Base-by-base conservation (phyloP, 225 moss, liverwort and hornwort species). In the Antitrichia curtipendula region DNA sequence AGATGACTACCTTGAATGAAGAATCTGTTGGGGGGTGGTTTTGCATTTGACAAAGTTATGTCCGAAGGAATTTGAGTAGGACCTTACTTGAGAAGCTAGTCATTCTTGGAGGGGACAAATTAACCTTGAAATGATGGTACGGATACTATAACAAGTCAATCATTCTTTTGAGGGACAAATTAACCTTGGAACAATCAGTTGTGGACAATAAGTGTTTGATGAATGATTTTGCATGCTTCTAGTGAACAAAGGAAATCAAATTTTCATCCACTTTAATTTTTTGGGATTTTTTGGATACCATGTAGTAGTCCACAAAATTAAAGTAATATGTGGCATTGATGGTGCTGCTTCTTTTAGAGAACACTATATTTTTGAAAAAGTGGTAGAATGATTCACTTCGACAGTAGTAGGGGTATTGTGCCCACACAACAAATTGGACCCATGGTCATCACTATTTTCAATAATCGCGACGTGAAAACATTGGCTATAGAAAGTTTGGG, bases 381-480 rank as follows among this genome's bases (percentile, higher is more conserved):
- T n/a, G 7, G 3, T 12, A n/a, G 4, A 66, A n/a, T n/a, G 21
- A 66, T 66, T 66, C 10, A 21, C 12, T 66, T 20, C 0, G 1
- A 38, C 1, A 0, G 1, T 3, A 70, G 0, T 25, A 41, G 21
- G 3, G 27, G 0, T 3, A 43, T 28, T 0, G 9, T 16, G 16
- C 27, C 13, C 6, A 27, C 0, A 2, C 5, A 43, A 43, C 9
- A 27, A 71, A 9, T 43, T 27, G 43, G 16, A 5, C 16, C 5
- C 3, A 6, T 16, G 1, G 3, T 43, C 43, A 27, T 71, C 0
- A 16, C 2, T 29, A 45, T 72, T 28, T 72, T 8, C 2, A 45
- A 45, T 10, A 72, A 45, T 28, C 0, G 0, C 0, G 16, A 0
- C 43, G 43, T 41, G 16, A 24, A 43, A 27, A 41, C 14, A 66